Evolutionary conservation across 495 filamentous ascomycete genomes (phyloP), one percentile per base, ranked within the genome.

Genomic region (Penicillium antarcticum): DNA sequence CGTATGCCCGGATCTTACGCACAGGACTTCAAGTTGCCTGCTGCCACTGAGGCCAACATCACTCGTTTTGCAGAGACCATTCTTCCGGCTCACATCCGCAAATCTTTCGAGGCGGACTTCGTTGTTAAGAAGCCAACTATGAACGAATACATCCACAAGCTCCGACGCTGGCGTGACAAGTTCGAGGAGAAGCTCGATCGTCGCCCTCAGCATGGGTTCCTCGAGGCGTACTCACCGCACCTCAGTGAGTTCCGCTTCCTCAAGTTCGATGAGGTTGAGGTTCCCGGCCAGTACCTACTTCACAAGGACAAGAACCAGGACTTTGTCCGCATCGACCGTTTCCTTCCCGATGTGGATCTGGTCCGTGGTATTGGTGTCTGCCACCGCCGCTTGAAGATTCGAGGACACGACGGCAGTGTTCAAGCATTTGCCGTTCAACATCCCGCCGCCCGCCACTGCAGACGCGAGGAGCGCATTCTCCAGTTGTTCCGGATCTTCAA

Each of bases 401-500:
- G 95, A 37, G 95, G 95, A n/a, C 91, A 97, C 60, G 95, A 99
- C 66, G 95, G 95, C 35, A 96, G 91, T 58, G 71, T 96, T 11
- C 92, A 97, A 73, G 75, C 91, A 11, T 99, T 97, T 65, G 91
- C 92, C 4, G 87, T 99, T 18, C 95, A 99, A 64, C 90, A 96
- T 63, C 95, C 95, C 6, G 89, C 95, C 10, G 88, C 91, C 16
- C 79, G 92, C 45, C 88, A 95, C 66, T 95, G 90, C 55, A 81
- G 95, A 49, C 84, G 95, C 13, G 95, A 99, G 62, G 95, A 99
- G 66, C 81, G 92, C 29, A 95, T 97, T 44, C 68, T 96, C 37
- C 95, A 99, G 66, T 76, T 99, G n/a, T 99, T 97, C 83, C 82
- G 95, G 17, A 95, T 96, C 53, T 92, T 99, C 75, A 97, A 99